These are phyloP conservation scores for Odontarrhena argentea DNA, from an alignment of 345 rosid genomes.

Conservation along the genomic window DNA sequence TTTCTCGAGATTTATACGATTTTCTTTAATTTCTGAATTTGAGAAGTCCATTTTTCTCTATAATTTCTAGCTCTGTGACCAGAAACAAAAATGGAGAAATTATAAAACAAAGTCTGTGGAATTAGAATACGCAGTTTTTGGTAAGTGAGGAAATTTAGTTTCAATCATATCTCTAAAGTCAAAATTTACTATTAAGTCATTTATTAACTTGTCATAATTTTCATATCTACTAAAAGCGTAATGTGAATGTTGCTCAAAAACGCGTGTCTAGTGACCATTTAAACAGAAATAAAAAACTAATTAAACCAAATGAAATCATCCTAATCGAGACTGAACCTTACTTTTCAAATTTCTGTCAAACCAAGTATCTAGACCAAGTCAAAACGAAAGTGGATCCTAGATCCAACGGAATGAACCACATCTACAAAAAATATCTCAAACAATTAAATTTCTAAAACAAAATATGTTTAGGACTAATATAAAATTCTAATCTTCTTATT, in stretches of 20 bases:
- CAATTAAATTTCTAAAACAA: background rate
- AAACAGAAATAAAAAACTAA: background rate
- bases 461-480: background rate
- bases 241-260: background rate
- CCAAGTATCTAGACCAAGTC: no score
- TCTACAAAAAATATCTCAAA: background rate
- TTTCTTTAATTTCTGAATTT: background rate
- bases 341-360: no score
- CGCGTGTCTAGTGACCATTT: no score
- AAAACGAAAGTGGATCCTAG: background rate
- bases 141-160: background rate
- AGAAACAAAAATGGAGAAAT: background rate
- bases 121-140: background rate
- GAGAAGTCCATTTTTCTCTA: background rate
- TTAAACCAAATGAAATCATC: slow-evolving; percentile 3
- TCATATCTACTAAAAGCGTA: background rate
- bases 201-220: slow-evolving; percentile 18
- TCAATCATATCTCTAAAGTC: slow-evolving; percentile 24
- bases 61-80: background rate
- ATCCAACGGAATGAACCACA: background rate
- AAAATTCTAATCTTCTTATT: background rate
- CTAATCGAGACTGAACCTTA: background rate
- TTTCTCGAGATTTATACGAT: slow-evolving; percentile 9
- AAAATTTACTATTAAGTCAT: background rate
- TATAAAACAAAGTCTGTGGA: background rate